A percentile compares a stretch with the other conserved stretches of the same genome.
These are phyloP conservation scores for Desmodesmus armatus DNA, from an alignment of 139 green algal species.

Conservation along the genomic window DNA sequence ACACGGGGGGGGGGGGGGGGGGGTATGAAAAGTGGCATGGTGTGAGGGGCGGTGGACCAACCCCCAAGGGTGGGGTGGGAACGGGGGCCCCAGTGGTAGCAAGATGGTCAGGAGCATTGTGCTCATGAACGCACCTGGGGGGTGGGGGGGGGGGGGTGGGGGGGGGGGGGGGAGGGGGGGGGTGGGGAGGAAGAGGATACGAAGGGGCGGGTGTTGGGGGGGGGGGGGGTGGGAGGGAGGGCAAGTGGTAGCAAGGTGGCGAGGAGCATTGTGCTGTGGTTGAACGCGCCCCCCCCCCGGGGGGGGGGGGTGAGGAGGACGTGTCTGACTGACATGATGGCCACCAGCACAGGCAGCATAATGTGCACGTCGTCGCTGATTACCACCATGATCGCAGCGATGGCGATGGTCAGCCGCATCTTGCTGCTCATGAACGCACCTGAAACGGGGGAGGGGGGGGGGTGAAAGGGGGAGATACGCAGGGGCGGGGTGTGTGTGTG, in stretches of 20 bases:
- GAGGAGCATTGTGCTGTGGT: neutral
- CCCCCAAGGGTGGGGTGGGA: neutral
- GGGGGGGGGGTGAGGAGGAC: too few relatives aligned
- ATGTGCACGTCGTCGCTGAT: slow-evolving; percentile 89
- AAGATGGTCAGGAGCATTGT: neutral
- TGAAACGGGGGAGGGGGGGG: too few relatives aligned
- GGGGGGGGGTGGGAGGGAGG: too few relatives aligned
- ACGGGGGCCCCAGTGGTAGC: neutral
- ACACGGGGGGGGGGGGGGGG: neutral
- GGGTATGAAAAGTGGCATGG: too few relatives aligned
- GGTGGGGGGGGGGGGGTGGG: too few relatives aligned
- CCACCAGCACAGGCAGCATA: slow-evolving; percentile 89
- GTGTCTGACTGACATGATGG: slow-evolving; percentile 86
- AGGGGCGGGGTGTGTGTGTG: too few relatives aligned
- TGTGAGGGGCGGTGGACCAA: neutral
- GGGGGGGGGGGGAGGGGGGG: too few relatives aligned
- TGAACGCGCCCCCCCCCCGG: too few relatives aligned
- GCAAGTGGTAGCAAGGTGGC: neutral
- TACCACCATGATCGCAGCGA: slow-evolving; percentile 95
- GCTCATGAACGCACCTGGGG: too few relatives aligned
- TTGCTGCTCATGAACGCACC: slow-evolving; percentile 93
- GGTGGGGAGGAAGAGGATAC: too few relatives aligned
- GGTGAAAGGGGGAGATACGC: too few relatives aligned
- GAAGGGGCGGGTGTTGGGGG: too few relatives aligned
- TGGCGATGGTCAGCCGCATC: slow-evolving; percentile 88